Evolutionary conservation across 2,329 filamentous ascomycete species (phyloP).

Genomic region (Penicillium sp.): DNA sequence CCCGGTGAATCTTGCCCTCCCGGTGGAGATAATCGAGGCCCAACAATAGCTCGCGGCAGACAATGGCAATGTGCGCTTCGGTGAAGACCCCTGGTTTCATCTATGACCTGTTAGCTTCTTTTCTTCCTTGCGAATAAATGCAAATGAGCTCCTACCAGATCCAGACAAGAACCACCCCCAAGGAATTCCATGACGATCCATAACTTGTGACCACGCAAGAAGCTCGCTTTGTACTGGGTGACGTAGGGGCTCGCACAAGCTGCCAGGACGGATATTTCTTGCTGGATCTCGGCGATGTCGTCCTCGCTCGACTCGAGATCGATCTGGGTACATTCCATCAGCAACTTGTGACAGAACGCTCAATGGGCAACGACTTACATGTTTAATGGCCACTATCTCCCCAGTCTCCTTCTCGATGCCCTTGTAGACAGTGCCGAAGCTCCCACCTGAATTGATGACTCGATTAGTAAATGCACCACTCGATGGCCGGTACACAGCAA

Average conservation of each 20-base stretch:
- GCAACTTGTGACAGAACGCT: background rate
- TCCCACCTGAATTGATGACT: slow-evolving; percentile 63
- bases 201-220: slow-evolving; percentile 91
- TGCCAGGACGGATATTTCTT: slow-evolving; percentile 91
- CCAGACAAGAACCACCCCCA: slow-evolving; percentile 89
- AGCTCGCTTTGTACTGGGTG: slow-evolving; percentile 94
- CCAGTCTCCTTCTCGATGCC: slow-evolving; percentile 87
- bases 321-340: slow-evolving; percentile 57
- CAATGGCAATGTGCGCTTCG: slow-evolving; percentile 87
- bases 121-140: background rate
- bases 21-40: slow-evolving; percentile 90
- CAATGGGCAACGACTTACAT: slow-evolving; percentile 56
- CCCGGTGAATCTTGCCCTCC: slow-evolving; percentile 92
- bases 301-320: slow-evolving; percentile 98
- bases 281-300: slow-evolving; percentile 96
- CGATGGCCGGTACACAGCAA: background rate
- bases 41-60: slow-evolving; percentile 84
- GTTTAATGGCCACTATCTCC: slow-evolving; percentile 93
- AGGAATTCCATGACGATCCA: slow-evolving; percentile 99
- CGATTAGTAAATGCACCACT: slow-evolving; percentile 14
- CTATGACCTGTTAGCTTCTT: slow-evolving; percentile 43
- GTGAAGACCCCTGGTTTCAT: slow-evolving; percentile 85
- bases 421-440: slow-evolving; percentile 96
- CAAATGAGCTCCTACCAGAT: slow-evolving; percentile 61
- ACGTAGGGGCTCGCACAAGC: slow-evolving; percentile 93